Percentiles rank a stretch among this genome's conserved stretches.
Conservation (phyloP, 768 basidiomycete species). For the Tubosaeta brunneosetosa region DNA sequence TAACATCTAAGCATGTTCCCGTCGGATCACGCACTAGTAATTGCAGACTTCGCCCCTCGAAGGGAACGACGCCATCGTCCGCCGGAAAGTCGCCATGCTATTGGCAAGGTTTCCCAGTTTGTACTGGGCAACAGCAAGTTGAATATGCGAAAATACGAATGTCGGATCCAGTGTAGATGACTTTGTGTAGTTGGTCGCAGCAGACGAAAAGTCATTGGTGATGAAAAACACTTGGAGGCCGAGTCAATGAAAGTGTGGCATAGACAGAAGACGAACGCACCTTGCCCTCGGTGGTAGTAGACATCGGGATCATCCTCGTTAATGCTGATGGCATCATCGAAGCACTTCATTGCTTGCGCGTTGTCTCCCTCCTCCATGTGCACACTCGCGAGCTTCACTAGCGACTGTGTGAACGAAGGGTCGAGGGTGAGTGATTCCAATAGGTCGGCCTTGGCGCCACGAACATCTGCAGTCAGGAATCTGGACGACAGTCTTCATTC, state of each 20-base stretch:
- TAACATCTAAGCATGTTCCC: not conserved
- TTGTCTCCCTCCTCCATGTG: conserved; percentile 93
- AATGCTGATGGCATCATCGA: conserved; percentile 81
- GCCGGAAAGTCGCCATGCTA: conserved; percentile 87
- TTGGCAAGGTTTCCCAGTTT: conserved; percentile 74
- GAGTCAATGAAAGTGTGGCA: not conserved
- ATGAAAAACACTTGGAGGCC: conserved; percentile 77
- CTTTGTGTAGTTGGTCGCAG: conserved; percentile 87
- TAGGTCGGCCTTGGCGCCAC: conserved; percentile 79
- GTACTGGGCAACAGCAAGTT: conserved; percentile 96
- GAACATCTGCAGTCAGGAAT: conserved; percentile 84
- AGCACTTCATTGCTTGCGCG: conserved; percentile 79
- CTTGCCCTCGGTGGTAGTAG: conserved; percentile 98
- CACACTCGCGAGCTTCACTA: conserved; percentile 96
- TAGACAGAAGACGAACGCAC: conserved; percentile 33
- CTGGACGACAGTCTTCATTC: conserved; percentile 33
- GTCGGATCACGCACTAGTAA: conserved; percentile 68
- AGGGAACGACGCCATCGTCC: conserved; percentile 81
- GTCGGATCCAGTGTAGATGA: conserved; percentile 80
- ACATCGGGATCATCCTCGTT: conserved; percentile 89
- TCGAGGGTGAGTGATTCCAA: conserved; percentile 66
- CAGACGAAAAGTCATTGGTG: conserved; percentile 81
- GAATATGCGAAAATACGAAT: conserved; percentile 97
- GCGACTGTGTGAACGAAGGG: conserved; percentile 74
- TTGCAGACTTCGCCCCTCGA: conserved; percentile 85